Evolutionary conservation across 2,329 filamentous ascomycete species (phyloP).

Genomic region (Plectosphaerella cucumerina): DNA sequence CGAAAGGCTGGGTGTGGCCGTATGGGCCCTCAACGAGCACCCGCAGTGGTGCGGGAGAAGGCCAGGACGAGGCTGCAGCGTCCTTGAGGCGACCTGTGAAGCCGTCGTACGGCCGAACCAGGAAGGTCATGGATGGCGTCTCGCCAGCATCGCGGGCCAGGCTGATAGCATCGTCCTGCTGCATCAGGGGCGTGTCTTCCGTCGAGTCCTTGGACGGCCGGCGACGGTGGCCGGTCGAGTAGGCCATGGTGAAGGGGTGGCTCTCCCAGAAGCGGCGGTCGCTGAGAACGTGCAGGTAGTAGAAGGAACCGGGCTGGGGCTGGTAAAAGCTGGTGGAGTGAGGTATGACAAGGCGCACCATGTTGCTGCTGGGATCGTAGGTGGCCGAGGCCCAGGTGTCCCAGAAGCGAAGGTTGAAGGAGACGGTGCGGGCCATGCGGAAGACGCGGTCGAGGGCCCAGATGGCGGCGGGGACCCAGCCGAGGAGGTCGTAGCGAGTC

Average conservation of each 20-base stretch:
- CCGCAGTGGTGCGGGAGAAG: conserved; percentile 20
- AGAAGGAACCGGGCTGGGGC: conserved; percentile 36
- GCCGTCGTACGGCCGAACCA: conserved; percentile 41
- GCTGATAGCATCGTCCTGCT: conserved; percentile 2
- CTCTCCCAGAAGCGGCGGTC: conserved; percentile 40
- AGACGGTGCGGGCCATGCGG: conserved; percentile 35
- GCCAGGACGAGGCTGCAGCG: conserved; percentile 18
- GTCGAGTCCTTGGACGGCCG: conserved; percentile 14
- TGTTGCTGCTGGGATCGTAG: conserved; percentile 33
- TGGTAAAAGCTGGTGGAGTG: conserved; percentile 25
- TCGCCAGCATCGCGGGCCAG: neutral
- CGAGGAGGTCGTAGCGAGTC: conserved; percentile 41
- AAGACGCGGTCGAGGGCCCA: conserved; percentile 47
- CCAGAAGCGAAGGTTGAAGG: conserved; percentile 34
- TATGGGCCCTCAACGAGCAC: conserved; percentile 42
- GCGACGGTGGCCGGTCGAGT: conserved; percentile 9
- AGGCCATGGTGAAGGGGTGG: conserved; percentile 44
- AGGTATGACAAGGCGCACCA: conserved; percentile 35
- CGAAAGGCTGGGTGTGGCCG: conserved; percentile 32
- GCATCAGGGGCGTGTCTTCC: conserved; percentile 29
- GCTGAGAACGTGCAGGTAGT: conserved; percentile 39
- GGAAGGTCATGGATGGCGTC: conserved; percentile 29
- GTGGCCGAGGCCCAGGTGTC: conserved; percentile 25
- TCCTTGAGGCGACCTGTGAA: conserved; percentile 35
- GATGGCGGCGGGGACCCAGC: conserved; percentile 43